A percentile compares a stretch with the other conserved stretches of the same genome.
Conservation (phyloP, 306 rosid species). For the Carpinus viminea region DNA sequence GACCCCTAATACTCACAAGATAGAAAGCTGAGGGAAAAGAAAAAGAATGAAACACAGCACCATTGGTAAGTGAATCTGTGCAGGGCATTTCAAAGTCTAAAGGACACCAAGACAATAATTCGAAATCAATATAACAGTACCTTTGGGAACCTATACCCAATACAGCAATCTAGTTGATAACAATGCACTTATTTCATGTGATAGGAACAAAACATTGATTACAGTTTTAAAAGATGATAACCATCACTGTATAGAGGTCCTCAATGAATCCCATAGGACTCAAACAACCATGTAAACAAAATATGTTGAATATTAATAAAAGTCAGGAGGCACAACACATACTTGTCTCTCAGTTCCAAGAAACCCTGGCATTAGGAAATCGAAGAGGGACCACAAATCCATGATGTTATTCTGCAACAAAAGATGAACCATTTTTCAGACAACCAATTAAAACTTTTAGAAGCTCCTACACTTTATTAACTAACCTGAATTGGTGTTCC, state of each 20-base stretch:
- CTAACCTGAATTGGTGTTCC: slow-evolving; percentile 99
- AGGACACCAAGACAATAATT: background rate
- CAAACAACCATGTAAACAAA: background rate
- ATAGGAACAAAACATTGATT: background rate
- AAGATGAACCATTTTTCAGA: slow-evolving; percentile 29
- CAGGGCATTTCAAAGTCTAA: background rate
- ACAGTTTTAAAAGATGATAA: too few relatives aligned
- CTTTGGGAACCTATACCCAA: background rate
- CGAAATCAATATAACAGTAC: background rate
- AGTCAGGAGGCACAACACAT: slow-evolving; percentile 13
- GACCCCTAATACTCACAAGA: background rate
- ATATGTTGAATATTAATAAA: background rate
- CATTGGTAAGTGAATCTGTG: background rate
- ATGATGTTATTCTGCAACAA: slow-evolving; percentile 87
- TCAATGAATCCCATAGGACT: background rate
- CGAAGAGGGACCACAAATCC: slow-evolving; percentile 99
- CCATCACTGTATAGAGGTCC: background rate
- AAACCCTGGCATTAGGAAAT: slow-evolving; percentile 98
- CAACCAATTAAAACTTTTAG: slow-evolving; percentile 6
- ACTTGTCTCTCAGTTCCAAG: slow-evolving; percentile 99
- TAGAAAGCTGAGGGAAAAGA: background rate
- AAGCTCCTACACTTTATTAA: slow-evolving; percentile 16
- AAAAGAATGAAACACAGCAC: background rate
- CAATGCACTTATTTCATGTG: background rate
- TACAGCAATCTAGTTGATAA: background rate